Percentiles rank a stretch among this genome's conserved stretches.
Conservation (phyloP, 352 stramenopile genomes). For the Globisporangium okanoganense region DNA sequence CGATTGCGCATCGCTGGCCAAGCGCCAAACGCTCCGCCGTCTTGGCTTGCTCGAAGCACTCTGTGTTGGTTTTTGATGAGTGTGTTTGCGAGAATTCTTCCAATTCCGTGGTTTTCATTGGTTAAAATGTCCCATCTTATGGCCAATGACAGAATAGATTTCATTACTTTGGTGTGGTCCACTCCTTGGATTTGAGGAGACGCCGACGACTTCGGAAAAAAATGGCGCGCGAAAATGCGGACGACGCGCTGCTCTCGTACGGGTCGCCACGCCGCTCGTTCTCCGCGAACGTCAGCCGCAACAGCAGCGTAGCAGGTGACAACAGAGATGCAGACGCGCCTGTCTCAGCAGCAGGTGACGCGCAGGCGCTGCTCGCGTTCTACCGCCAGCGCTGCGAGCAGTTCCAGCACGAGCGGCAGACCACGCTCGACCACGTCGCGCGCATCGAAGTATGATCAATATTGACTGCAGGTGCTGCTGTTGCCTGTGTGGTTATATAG, state of each 20-base stretch:
- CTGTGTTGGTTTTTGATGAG: too few relatives aligned
- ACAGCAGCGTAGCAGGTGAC: neutral
- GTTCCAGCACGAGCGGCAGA: constrained; percentile 61
- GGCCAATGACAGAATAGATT: neutral
- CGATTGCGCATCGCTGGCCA: too few relatives aligned
- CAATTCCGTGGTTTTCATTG: too few relatives aligned
- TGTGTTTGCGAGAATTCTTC: too few relatives aligned
- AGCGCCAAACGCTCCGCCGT: too few relatives aligned
- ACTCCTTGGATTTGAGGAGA: neutral
- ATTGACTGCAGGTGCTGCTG: neutral
- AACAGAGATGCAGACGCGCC: neutral
- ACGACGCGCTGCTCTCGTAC: constrained; percentile 54
- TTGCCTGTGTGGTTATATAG: neutral
- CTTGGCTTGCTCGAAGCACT: too few relatives aligned
- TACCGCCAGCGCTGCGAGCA: constrained; percentile 63
- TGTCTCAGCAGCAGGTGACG: constrained; percentile 14
- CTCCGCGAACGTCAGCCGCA: constrained; percentile 21
- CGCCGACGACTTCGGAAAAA: constrained; percentile 2
- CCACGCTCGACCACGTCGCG: constrained; percentile 44
- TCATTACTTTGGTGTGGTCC: constrained; percentile 4
- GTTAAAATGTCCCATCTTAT: neutral
- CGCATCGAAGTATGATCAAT: constrained; percentile 44
- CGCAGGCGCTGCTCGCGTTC: constrained; percentile 43
- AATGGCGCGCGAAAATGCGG: constrained; percentile 18
- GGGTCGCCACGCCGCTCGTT: constrained; percentile 39